phyloP scores from a whole-genome alignment of 2,329 filamentous ascomycete species.

The Pseudocercospora eumusae region DNA sequence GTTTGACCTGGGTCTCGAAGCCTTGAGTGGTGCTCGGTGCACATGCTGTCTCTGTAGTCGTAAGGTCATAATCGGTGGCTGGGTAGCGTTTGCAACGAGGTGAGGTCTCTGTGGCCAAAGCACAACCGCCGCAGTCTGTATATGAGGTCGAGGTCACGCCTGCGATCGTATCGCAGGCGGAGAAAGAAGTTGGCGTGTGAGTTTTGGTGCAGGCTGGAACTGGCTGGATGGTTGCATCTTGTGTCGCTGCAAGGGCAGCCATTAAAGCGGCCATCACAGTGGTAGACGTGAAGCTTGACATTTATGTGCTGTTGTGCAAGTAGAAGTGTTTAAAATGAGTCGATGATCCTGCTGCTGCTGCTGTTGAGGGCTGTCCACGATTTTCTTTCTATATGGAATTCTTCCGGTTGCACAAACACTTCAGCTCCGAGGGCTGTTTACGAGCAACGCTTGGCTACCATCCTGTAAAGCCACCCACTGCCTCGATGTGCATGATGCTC shows the following conservation, averaged over 20 bases:
- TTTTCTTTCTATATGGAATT: background rate
- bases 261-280: background rate
- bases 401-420: background rate
- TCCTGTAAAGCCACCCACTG: constrained; percentile 6
- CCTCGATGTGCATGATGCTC: background rate
- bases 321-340: background rate
- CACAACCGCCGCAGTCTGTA: too few species aligned
- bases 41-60: too few species aligned
- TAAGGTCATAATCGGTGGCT: too few species aligned
- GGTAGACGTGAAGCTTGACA: background rate
- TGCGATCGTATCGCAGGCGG: too few species aligned
- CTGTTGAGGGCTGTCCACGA: background rate
- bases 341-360: background rate
- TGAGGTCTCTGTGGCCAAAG: too few species aligned
- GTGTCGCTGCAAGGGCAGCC: background rate
- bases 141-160: too few species aligned
- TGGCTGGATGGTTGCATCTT: background rate
- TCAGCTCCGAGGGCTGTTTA: constrained; percentile 3
- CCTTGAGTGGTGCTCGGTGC: background rate
- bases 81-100: too few species aligned
- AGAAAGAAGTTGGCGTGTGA: background rate
- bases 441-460: constrained; percentile 6
- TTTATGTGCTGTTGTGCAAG: background rate
- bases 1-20: background rate
- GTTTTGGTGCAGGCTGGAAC: background rate